phyloP scores from a whole-genome alignment of 1,284 basidiomycete species.

The Pseudozyma pruni region DNA sequence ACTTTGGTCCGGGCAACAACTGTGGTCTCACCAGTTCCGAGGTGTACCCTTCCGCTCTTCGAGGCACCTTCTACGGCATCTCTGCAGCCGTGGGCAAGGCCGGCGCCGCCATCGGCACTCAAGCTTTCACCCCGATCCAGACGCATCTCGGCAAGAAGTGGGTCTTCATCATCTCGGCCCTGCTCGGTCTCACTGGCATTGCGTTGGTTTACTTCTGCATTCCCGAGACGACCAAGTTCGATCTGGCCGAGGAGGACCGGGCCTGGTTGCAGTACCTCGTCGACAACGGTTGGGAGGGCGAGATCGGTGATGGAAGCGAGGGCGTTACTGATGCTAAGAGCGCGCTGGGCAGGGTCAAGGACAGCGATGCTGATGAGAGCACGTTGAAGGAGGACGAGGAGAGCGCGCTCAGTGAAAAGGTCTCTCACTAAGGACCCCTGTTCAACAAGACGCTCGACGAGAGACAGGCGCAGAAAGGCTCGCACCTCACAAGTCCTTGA shows the following conservation, averaged over 20 bases:
- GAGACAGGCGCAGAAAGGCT: too few species aligned
- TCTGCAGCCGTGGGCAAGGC: conserved; percentile 77
- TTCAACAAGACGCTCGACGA: too few species aligned
- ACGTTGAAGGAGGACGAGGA: conserved; percentile 2
- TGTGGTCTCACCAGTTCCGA: conserved; percentile 73
- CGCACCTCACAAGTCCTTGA: too few species aligned
- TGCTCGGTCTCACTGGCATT: conserved; percentile 65
- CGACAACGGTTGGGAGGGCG: conserved; percentile 76
- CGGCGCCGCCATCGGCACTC: conserved; percentile 80
- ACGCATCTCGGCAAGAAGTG: conserved; percentile 69
- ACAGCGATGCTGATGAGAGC: conserved; percentile 11
- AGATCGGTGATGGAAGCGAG: conserved; percentile 72
- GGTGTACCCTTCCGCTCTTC: conserved; percentile 54
- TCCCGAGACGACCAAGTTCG: conserved; percentile 76
- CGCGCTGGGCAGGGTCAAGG: conserved; percentile 16
- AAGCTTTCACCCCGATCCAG: conserved; percentile 81
- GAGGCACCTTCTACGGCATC: conserved; percentile 70
- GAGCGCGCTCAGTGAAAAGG: conserved; percentile 2
- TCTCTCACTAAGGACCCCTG: not conserved
- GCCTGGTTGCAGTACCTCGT: conserved; percentile 75
- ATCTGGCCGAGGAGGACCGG: conserved; percentile 77
- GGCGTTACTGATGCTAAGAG: conserved; percentile 4
- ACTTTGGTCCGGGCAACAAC: conserved; percentile 80
- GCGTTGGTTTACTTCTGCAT: conserved; percentile 67
- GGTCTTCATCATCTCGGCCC: conserved; percentile 49